Conservation (phyloP, 352 stramenopile species). For the Globisporangium takayamanum region DNA sequence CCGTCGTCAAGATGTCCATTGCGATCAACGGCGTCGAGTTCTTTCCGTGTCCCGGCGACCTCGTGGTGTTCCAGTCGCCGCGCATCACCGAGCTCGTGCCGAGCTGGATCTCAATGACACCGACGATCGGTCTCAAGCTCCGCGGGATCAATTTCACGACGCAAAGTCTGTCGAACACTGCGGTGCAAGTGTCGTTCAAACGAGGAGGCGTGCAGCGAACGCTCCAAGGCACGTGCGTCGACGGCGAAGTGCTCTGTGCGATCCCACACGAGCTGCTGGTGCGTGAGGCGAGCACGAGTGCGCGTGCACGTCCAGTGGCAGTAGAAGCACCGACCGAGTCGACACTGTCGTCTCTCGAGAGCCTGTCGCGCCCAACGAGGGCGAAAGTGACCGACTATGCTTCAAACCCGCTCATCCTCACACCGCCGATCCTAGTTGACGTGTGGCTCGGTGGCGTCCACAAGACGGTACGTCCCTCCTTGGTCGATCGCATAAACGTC, state of each 20-base stretch:
- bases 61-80: conserved; percentile 56
- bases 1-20: conserved; percentile 38
- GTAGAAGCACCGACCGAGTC: neutral
- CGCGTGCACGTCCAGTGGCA: too few species aligned
- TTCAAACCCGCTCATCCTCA: conserved; percentile 3
- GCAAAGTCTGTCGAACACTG: conserved; percentile 8
- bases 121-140: conserved; percentile 27
- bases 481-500: neutral
- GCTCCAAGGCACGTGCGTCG: conserved; percentile 25
- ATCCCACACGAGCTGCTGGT: conserved; percentile 27
- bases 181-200: conserved; percentile 41
- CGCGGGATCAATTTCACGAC: conserved; percentile 57
- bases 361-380: too few species aligned
- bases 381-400: neutral
- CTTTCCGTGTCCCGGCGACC: conserved; percentile 33
- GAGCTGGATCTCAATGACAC: conserved; percentile 39
- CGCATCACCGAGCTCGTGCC: conserved; percentile 44
- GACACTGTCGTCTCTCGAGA: neutral
- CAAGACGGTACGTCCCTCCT: conserved; percentile 30
- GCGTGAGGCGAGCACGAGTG: neutral
- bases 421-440: conserved; percentile 41
- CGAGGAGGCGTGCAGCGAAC: conserved; percentile 15
- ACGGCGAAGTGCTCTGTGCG: conserved; percentile 28
- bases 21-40: conserved; percentile 70
- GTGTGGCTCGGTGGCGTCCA: conserved; percentile 54